These are phyloP conservation scores for Arxiozyma heterogenica DNA, from an alignment of 1,139 yeast genomes.

Conservation along the genomic window DNA sequence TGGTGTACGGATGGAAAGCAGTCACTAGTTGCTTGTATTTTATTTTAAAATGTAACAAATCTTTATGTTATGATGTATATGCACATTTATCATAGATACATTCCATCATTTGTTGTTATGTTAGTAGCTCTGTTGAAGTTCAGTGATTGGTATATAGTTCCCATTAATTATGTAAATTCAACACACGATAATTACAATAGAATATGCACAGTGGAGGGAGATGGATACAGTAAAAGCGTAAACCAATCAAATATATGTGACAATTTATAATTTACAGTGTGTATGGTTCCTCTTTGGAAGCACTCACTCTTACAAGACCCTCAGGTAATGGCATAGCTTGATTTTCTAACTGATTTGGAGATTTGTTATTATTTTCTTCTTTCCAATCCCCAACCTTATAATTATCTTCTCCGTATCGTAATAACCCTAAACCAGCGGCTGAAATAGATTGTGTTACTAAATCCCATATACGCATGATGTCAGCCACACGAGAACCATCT, in stretches of 20 bases:
- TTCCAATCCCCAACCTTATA: constrained; percentile 22
- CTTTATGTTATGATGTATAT: no score
- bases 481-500: constrained; percentile 23
- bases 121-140: no score
- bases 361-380: neutral
- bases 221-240: neutral
- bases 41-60: no score
- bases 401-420: constrained; percentile 28
- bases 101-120: no score
- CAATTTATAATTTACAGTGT: no score
- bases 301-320: constrained; percentile 6
- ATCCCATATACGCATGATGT: constrained; percentile 28
- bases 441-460: constrained; percentile 26
- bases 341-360: neutral
- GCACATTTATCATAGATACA: no score
- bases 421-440: constrained; percentile 27
- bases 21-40: neutral
- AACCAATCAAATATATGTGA: no score
- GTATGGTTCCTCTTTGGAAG: neutral
- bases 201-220: neutral
- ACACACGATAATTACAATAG: neutral
- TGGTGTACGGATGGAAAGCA: neutral
- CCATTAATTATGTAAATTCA: no score
- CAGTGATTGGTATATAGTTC: no score
- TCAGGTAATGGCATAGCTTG: constrained; percentile 3